These are phyloP conservation scores for Vigna nakashimae DNA, from an alignment of 306 rosid genomes.

Conservation along the genomic window DNA sequence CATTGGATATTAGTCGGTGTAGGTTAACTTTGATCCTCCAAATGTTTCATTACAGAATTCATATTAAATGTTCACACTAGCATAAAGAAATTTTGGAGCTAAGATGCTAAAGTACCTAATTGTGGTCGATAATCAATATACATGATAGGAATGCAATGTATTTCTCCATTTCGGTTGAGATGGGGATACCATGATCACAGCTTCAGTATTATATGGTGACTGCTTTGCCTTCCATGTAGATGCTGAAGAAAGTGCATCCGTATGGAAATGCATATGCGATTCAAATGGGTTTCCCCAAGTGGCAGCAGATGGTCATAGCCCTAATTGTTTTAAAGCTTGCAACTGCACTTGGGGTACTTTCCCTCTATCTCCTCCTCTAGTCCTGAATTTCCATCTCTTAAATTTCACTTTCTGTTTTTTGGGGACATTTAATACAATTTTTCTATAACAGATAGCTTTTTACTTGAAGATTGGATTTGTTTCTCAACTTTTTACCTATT, in stretches of 20 bases:
- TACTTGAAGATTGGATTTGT: neutral
- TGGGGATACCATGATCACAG: constrained; percentile 24
- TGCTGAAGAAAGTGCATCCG: constrained; percentile 51
- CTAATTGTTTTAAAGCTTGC: constrained; percentile 80
- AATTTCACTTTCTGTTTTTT: constrained; percentile 1
- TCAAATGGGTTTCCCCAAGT: constrained; percentile 80
- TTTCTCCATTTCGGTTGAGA: constrained; percentile 18
- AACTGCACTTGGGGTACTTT: constrained; percentile 87
- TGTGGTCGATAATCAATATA: constrained; percentile 11
- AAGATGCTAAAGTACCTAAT: neutral
- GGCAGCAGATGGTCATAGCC: constrained; percentile 55
- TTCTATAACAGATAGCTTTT: neutral
- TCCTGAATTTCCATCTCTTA: constrained; percentile 25
- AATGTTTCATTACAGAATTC: constrained; percentile 20
- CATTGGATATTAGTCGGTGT: neutral
- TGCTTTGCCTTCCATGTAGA: constrained; percentile 56
- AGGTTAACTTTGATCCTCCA: constrained; percentile 10
- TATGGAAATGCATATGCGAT: constrained; percentile 86
- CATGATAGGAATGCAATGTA: constrained; percentile 16
- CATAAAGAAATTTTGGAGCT: neutral
- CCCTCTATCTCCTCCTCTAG: constrained; percentile 32
- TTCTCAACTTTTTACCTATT: neutral
- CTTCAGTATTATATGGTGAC: constrained; percentile 31
- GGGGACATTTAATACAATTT: neutral
- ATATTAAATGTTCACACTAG: neutral